Conservation (phyloP, 306 rosid species). For the Casuarina equisetifolia region DNA sequence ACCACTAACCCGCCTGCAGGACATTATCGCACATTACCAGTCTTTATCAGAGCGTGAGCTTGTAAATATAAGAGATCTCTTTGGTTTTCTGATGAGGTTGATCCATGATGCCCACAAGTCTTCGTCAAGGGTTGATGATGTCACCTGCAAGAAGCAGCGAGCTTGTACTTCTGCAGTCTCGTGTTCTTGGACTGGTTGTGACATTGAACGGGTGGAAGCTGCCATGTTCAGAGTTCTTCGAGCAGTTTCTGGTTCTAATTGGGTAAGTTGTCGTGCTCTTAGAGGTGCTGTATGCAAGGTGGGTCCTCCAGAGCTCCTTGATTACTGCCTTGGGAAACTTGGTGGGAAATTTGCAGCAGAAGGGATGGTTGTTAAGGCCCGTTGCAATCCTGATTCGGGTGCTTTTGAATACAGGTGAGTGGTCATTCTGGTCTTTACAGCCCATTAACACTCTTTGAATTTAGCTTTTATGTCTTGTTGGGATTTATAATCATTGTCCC, state of each 20-base stretch:
- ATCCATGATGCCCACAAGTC: slow-evolving; percentile 57
- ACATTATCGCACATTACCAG: slow-evolving; percentile 62
- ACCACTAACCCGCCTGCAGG: slow-evolving; percentile 50
- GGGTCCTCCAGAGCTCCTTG: slow-evolving; percentile 74
- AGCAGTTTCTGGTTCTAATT: slow-evolving; percentile 82
- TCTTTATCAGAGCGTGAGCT: slow-evolving; percentile 62
- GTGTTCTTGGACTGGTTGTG: slow-evolving; percentile 61
- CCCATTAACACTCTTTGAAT: slow-evolving; percentile 12
- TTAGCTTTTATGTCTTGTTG: slow-evolving; percentile 1
- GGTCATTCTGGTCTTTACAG: slow-evolving; percentile 3
- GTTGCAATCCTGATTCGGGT: slow-evolving; percentile 66
- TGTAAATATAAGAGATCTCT: slow-evolving; percentile 71
- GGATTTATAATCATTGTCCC: slow-evolving; percentile 2
- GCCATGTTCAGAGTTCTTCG: slow-evolving; percentile 88
- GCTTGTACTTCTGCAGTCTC: slow-evolving; percentile 38
- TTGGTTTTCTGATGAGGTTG: slow-evolving; percentile 65
- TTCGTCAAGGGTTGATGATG: slow-evolving; percentile 46
- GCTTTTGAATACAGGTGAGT: slow-evolving; percentile 78
- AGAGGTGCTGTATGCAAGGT: slow-evolving; percentile 83
- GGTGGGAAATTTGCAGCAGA: slow-evolving; percentile 71
- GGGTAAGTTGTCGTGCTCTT: slow-evolving; percentile 81
- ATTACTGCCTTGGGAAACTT: slow-evolving; percentile 73
- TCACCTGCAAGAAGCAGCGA: slow-evolving; percentile 48
- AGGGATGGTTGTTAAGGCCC: slow-evolving; percentile 71
- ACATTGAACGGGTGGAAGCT: slow-evolving; percentile 63